Evolutionary conservation across 208 protist genomes (phyloP), one percentile per base, ranked within the genome.

Genomic region (Angomonas deanei): DNA sequence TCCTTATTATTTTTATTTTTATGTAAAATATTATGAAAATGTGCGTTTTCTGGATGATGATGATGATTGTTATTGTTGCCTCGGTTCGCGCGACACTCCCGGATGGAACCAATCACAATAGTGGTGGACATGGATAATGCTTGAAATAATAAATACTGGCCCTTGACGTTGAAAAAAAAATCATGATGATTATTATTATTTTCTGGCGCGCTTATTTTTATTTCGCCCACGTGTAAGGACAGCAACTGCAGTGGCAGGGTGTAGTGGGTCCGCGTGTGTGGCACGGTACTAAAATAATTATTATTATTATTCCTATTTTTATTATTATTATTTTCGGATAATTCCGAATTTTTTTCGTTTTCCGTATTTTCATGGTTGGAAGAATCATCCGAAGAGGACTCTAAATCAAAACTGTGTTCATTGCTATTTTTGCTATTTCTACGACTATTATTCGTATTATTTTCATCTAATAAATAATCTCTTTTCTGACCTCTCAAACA

Each of bases 71-170:
- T 34, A 56, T 88, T 74, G 65, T 91, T 80, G 26, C 74, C 70
- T 21, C 33, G 32, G 57, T 91, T 82, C 13, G 77, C 62, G 1
- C 84, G 78, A 33, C 72, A 77, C 70, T 93, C 87, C 1, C 76
- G 80, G 26, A 79, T 66, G 4, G 72, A 68, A 36, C 75, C 83
- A 28, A 89, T 74, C 32, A 91, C 83, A 3, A 88, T 68, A 26
- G 84, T 77, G 0, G 77, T 89, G 13, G 82, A 39, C 42, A 68
- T 66, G 1, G 53, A 47, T 61, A 94, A 66, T 1, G 84, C 78
- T 21, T 72, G 58, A 39, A 72, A 64, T 38, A 94, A 75, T 0
- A 88, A 61, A 17, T 56, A 48, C 21, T 75, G 78, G 1, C 81
- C 83, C 1, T 57, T 26, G 36, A 36, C 27, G 57, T 57, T 38